Percentiles rank a stretch among this genome's conserved stretches.
Evolutionary conservation across 2,329 filamentous ascomycete species (phyloP).

Genomic region (Penicillium fuscoglaucum): DNA sequence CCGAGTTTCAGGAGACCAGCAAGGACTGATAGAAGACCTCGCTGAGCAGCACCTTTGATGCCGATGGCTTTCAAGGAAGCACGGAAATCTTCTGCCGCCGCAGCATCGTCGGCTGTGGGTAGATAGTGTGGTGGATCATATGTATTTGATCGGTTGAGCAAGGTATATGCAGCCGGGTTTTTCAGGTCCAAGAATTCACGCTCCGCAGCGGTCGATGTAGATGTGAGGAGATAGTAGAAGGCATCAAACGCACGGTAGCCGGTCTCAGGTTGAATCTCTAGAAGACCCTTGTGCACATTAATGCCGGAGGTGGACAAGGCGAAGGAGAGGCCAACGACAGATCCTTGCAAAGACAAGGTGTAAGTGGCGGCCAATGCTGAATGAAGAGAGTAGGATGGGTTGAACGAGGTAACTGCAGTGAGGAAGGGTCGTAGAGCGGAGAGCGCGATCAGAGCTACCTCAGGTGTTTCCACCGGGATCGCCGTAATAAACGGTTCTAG

Average conservation of each 20-base stretch:
- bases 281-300: constrained; percentile 75
- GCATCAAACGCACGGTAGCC: constrained; percentile 95
- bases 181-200: constrained; percentile 83
- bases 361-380: constrained; percentile 78
- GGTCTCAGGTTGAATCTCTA: constrained; percentile 73
- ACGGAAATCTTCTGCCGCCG: constrained; percentile 90
- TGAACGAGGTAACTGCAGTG: constrained; percentile 81
- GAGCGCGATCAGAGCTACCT: constrained; percentile 73
- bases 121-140: constrained; percentile 85
- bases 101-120: constrained; percentile 87
- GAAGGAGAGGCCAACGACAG: constrained; percentile 71
- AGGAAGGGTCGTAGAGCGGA: constrained; percentile 83
- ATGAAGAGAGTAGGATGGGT: constrained; percentile 79
- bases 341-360: constrained; percentile 77
- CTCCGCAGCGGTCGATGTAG: constrained; percentile 84
- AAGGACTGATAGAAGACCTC: constrained; percentile 80
- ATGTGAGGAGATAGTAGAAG: constrained; percentile 93
- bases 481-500: constrained; percentile 77
- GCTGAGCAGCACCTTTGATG: constrained; percentile 81
- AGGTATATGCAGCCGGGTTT: constrained; percentile 70
- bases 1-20: constrained; percentile 88
- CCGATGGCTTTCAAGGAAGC: constrained; percentile 84
- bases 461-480: constrained; percentile 76
- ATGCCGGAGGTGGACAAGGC: constrained; percentile 85
- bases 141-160: constrained; percentile 80